Percentiles rank a stretch among this genome's conserved stretches.
phyloP scores from a whole-genome alignment of 768 basidiomycete genomes.

The Exsudoporus frostii region DNA sequence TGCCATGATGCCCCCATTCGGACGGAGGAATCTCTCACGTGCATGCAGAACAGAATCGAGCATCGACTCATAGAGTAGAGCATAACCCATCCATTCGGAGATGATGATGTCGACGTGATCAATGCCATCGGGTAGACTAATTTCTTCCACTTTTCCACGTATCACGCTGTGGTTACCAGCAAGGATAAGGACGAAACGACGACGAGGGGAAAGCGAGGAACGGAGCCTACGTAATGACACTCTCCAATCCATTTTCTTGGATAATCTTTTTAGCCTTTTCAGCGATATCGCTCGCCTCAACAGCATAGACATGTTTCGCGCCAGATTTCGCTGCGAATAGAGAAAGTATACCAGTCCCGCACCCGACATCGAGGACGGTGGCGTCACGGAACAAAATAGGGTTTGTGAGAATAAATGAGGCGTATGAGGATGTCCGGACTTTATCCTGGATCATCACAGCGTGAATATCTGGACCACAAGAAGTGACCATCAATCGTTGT shows the following conservation, averaged over 20 bases:
- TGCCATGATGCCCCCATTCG: conserved; percentile 75
- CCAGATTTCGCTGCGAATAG: conserved; percentile 88
- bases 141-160: conserved; percentile 87
- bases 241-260: conserved; percentile 66
- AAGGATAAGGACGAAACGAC: conserved; percentile 7
- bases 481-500: not conserved
- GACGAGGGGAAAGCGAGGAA: conserved; percentile 8
- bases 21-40: conserved; percentile 78
- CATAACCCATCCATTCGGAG: conserved; percentile 98
- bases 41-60: conserved; percentile 91
- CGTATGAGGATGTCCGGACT: conserved; percentile 91
- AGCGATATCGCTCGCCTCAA: conserved; percentile 86
- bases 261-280: conserved; percentile 76
- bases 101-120: conserved; percentile 89
- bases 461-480: conserved; percentile 68
- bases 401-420: conserved; percentile 83
- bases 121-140: conserved; percentile 67
- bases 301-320: conserved; percentile 85
- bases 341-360: conserved; percentile 91
- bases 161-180: conserved; percentile 53
- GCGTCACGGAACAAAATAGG: conserved; percentile 79
- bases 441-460: conserved; percentile 96
- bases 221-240: conserved; percentile 60
- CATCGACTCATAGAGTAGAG: conserved; percentile 94
- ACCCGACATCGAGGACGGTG: conserved; percentile 91